These are phyloP conservation scores for Aspergillus sclerotioniger DNA, from an alignment of 495 filamentous ascomycete species.

Conservation along the genomic window DNA sequence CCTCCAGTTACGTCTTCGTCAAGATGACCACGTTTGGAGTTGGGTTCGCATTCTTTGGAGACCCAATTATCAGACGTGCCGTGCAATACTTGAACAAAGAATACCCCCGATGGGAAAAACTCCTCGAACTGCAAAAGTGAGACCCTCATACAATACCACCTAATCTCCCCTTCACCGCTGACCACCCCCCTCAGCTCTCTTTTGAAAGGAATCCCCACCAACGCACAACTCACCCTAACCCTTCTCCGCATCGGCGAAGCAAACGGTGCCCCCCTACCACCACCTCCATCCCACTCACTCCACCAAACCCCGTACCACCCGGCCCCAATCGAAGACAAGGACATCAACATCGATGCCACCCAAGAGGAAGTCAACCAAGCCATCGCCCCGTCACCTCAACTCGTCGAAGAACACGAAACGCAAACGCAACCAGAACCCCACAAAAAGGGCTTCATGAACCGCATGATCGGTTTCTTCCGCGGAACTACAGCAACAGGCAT, in stretches of 20 bases:
- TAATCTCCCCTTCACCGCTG: constrained; percentile 2
- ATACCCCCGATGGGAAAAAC: constrained; percentile 72
- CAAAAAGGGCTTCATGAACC: constrained; percentile 48
- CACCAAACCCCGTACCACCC: constrained; percentile 33
- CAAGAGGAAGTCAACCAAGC: constrained; percentile 51
- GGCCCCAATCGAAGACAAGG: constrained; percentile 32
- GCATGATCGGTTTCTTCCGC: constrained; percentile 66
- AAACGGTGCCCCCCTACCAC: constrained; percentile 76
- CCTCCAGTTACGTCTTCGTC: constrained; percentile 70
- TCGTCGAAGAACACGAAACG: constrained; percentile 24
- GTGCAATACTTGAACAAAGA: constrained; percentile 61
- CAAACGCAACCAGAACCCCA: constrained; percentile 19
- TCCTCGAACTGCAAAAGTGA: constrained; percentile 69
- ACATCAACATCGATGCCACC: constrained; percentile 45
- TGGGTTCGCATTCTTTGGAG: constrained; percentile 77
- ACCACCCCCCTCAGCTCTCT: constrained; percentile 53
- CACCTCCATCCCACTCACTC: constrained; percentile 49
- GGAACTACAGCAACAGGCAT: constrained; percentile 65
- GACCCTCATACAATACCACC: constrained; percentile 12
- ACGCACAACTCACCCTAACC: constrained; percentile 82
- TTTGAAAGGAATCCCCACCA: constrained; percentile 82
- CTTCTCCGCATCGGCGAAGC: constrained; percentile 83
- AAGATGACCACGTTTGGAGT: constrained; percentile 64
- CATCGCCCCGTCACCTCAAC: constrained; percentile 21
- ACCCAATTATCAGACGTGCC: constrained; percentile 63